Evolutionary conservation across 495 filamentous ascomycete genomes (phyloP), one percentile per base, ranked within the genome.

Genomic region (Podospora pseudocomata): DNA sequence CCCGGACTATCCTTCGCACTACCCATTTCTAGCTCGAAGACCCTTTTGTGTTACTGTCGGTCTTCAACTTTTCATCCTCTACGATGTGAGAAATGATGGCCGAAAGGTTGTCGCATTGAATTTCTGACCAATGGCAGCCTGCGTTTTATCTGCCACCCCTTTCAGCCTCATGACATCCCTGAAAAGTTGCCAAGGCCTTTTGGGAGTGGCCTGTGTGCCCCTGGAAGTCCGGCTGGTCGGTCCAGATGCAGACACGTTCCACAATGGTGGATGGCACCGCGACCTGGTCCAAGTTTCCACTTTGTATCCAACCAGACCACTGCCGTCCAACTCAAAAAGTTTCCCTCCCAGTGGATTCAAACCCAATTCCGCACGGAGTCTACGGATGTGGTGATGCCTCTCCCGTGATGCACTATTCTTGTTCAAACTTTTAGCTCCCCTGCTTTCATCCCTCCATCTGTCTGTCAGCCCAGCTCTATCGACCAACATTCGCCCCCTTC

Each of bases 241-340:
- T 63, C 30, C 27, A 63, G 30, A 32, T 54, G 69, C 28, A 68
- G 72, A 75, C 74, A 74, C 72, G 74, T 76, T 76, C 74, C 74
- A 72, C 72, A 64, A 71, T 58, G 65, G 39, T 49, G 39, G 63
- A 67, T 65, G 55, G 65, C 62, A 60, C 39, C 71, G 71, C 68
- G 71, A 70, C 27, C 34, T 32, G 28, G n/a, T 63, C 61, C 44
- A 65, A 58, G 26, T 63, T 49, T 70, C 65, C 68, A 63, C 54
- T 54, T 65, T 54, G 65, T 56, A 63, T 64, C 23, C 70, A 20
- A 30, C 49, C 9, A 20, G 27, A 18, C n/a, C 64, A 34, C 54
- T 32, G 28, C 62, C 39, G 63, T 65, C 61, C n/a, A 57, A 66
- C 66, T 59, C 11, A 66, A 66, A 28, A 55, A 27, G 19, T 57